Evolutionary conservation across 805 yeast species (phyloP), one percentile per base, ranked within the genome.

Genomic region (Wickerhamiella allomyrinae): DNA sequence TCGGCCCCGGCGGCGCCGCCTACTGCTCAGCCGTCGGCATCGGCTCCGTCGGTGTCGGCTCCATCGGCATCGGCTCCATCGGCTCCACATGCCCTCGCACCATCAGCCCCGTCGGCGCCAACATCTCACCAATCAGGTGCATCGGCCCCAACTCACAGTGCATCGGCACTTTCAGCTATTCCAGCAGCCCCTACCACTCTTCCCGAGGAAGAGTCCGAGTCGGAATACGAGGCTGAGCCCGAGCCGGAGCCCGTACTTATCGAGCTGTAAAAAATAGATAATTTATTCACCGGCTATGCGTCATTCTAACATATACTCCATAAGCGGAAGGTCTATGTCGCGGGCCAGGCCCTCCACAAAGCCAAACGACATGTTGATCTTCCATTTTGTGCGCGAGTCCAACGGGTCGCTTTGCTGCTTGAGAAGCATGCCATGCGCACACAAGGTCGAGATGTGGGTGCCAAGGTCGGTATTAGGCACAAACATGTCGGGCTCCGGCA

Each of bases 321-420:
- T 74, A 9, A 86, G 66, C 1, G 77, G 82, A 51, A 87, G 74
- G 8, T 71, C 66, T 7, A 86, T 65, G 17, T 79, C 82, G 17
- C 65, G 58, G 0, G 94, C 76, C 29, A 85, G 64, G 38, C 68
- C 67, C 46, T 69, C 68, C 9, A 80, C 70, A 7, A 74, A 68
- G 25, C 69, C 70, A 81, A 84, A 85, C 34, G 75, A 69, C 7
- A 79, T 74, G 52, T 81, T 82, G 46, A 84, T 76, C 55, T 73
- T 78, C 94, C 94, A 86, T 52, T 78, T 73, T 1, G 81, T 71
- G 43, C 74, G 72, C 15, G 85, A 74, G 41, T 75, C 79, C 34
- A 85, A 60, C 20, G 71, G 70, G 53, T 79, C 86, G 11, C 58
- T 54, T 36, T 60, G 49, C 49, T 65, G 46, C 48, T 67, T 47